A percentile compares a stretch with the other conserved stretches of the same genome.
Conservation (phyloP, 202 grass and related monocot species). For the Hordeum pubiflorum region DNA sequence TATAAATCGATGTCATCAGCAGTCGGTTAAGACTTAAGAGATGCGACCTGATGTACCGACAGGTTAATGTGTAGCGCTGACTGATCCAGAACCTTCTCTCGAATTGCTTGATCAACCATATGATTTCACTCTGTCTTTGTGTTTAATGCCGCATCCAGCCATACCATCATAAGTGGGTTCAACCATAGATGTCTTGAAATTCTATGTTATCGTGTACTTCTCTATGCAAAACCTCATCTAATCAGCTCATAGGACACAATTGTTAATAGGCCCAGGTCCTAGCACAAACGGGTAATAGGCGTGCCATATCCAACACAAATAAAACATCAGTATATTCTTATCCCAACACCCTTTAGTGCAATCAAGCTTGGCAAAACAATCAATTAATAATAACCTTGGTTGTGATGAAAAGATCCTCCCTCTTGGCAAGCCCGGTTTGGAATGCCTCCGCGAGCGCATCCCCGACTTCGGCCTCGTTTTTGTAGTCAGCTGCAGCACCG, state of each 20-base stretch:
- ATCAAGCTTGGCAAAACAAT: background rate
- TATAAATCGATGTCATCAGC: background rate
- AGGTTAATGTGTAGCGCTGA: background rate
- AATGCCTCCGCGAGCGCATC: constrained; percentile 81
- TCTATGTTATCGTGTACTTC: background rate
- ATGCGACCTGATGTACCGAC: background rate
- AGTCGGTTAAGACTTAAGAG: background rate
- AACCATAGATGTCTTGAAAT: background rate
- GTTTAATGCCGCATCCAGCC: background rate
- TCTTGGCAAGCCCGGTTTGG: constrained; percentile 60
- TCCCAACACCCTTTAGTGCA: constrained; percentile 43
- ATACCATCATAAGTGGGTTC: background rate
- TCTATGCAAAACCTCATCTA: background rate
- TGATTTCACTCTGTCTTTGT: background rate
- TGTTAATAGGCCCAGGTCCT: background rate
- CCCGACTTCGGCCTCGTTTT: constrained; percentile 81
- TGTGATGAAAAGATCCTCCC: constrained; percentile 88
- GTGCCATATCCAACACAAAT: background rate
- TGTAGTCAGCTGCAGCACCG: constrained; percentile 62
- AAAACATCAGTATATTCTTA: background rate
- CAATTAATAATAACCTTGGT: constrained; percentile 50
- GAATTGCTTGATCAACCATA: background rate
- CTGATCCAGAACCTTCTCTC: background rate
- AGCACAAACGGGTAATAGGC: background rate
- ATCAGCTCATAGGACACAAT: background rate